Conservation (phyloP, 306 rosid genomes). For the Gynostemma pentaphyllum region DNA sequence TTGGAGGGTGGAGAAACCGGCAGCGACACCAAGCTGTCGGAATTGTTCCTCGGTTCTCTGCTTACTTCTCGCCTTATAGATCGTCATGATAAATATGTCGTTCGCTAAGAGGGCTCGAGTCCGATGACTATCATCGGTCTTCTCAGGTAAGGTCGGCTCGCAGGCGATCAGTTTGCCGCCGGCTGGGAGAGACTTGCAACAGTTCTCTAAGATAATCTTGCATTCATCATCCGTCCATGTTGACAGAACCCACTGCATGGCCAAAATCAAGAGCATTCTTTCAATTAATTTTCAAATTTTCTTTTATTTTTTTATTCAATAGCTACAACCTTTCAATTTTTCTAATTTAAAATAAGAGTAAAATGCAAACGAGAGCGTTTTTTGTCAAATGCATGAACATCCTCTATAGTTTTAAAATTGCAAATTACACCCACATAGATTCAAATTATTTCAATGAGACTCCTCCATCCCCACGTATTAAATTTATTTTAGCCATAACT, state of each 20-base stretch:
- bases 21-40: slow-evolving; percentile 38
- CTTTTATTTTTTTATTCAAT: too few relatives aligned
- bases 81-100: slow-evolving; percentile 82
- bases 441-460: too few relatives aligned
- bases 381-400: too few relatives aligned
- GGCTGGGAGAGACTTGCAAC: slow-evolving; percentile 59
- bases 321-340: too few relatives aligned
- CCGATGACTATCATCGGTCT: slow-evolving; percentile 61
- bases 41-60: slow-evolving; percentile 62
- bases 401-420: too few relatives aligned
- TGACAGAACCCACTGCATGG: slow-evolving; percentile 62
- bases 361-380: too few relatives aligned
- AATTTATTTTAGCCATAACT: too few relatives aligned
- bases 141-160: slow-evolving; percentile 69
- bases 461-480: too few relatives aligned
- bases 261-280: too few relatives aligned
- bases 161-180: slow-evolving; percentile 82
- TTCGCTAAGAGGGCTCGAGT: slow-evolving; percentile 64
- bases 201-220: slow-evolving; percentile 54
- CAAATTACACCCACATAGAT: too few relatives aligned
- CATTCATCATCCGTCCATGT: slow-evolving; percentile 87
- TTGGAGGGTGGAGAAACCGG: slow-evolving; percentile 48
- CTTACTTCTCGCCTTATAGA: slow-evolving; percentile 68
- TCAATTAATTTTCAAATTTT: too few relatives aligned
- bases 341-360: too few relatives aligned